Base-by-base conservation (phyloP, 2,329 filamentous ascomycete genomes). In the Fusarium brevicatenulatum region DNA sequence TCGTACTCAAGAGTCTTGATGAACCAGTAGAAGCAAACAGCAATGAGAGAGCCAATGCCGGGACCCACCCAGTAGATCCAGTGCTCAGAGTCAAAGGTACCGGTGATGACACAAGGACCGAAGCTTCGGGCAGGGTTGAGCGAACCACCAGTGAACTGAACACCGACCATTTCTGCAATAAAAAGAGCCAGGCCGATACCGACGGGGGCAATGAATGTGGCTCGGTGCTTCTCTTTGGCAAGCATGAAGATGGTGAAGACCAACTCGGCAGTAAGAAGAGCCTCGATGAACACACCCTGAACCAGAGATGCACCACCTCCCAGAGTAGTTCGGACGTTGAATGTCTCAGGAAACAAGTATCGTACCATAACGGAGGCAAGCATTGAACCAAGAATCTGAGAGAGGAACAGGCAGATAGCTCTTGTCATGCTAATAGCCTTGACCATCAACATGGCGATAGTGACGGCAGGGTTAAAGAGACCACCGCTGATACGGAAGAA, bases 161-260 rank as follows among this genome's bases (percentile, higher is more conserved):
- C 81, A 36, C 85, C 85, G 9, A 82, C 82, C 68, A 87, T 76
- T 68, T 86, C 82, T 7, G 81, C 80, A 42, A 86, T 82, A 74
- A 86, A 86, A 9, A 86, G 77, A 19, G 84, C 81, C 63, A 86
- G 75, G 5, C 84, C 84, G 49, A 87, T 86, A 9, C 85, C 85
- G 3, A 87, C 78, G 0, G 85, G 85, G 19, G 85, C 85, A 21
- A 87, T 80, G 59, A 85, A 86, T 2, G 85, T 86, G 1, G 80
- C 85, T 9, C 80, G 79, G 61, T 86, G 85, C 73, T 87, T 86
- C 76, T 87, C 85, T 32, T 84, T 84, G 28, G 85, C 85, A n/a
- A 87, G 80, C 85, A 87, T 86, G 68, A 87, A 85, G 59, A 87
- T 85, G 16, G 84, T 83, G 63, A 87, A 86, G 19, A 85, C 80